phyloP scores from a whole-genome alignment of 495 filamentous ascomycete genomes.

The Penicillium bovifimosum region DNA sequence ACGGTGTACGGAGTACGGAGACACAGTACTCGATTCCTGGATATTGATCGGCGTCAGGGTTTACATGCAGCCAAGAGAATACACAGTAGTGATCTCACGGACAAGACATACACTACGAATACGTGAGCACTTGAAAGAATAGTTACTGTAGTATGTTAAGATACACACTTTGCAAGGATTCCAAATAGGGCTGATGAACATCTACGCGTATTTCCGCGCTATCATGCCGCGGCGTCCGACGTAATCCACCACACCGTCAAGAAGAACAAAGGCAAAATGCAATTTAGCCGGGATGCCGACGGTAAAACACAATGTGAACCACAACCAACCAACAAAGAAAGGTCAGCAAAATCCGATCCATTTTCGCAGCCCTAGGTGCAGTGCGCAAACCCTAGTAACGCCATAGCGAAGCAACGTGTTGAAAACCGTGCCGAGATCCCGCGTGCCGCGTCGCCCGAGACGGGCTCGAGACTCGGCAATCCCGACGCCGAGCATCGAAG shows the following conservation, averaged over 20 bases:
- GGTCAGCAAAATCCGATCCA: background rate
- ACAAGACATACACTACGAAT: background rate
- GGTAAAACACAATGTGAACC: background rate
- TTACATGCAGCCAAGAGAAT: constrained; percentile 17
- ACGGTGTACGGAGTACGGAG: no score
- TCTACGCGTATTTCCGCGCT: background rate
- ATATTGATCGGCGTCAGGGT: constrained; percentile 18
- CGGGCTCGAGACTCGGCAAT: constrained; percentile 10
- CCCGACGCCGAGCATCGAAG: constrained; percentile 3
- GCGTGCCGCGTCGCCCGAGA: constrained; percentile 3
- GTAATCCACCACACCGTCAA: background rate
- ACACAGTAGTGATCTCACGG: no score
- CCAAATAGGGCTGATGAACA: background rate
- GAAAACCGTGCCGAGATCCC: constrained; percentile 7
- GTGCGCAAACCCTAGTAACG: no score
- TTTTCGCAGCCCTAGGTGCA: no score
- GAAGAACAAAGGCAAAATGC: background rate
- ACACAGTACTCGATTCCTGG: background rate
- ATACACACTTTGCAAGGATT: background rate
- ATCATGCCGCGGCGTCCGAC: background rate
- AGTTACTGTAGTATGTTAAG: no score
- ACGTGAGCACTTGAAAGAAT: no score
- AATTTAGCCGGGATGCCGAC: constrained; percentile 2
- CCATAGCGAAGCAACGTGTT: no score
- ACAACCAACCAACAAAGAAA: background rate